phyloP scores from a whole-genome alignment of 768 basidiomycete genomes.

The Phlebiopsis flavidoalba region DNA sequence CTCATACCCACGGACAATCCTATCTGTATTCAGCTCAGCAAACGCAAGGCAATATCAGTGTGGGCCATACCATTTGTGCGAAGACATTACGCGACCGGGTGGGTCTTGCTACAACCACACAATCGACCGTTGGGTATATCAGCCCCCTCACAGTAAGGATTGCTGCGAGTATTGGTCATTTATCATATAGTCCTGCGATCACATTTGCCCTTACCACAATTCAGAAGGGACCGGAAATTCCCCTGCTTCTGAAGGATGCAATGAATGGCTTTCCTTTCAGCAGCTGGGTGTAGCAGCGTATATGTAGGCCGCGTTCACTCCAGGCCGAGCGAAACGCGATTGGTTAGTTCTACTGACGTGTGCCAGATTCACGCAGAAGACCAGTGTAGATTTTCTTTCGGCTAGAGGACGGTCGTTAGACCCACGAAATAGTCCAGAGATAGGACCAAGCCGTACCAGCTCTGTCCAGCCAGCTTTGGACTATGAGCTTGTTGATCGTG shows the following conservation, averaged over 20 bases:
- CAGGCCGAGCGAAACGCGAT: conserved; percentile 63
- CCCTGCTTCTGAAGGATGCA: conserved; percentile 60
- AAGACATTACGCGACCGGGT: conserved; percentile 87
- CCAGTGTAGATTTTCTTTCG: conserved; percentile 76
- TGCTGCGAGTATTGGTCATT: conserved; percentile 34
- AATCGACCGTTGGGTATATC: conserved; percentile 96
- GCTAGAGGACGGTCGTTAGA: conserved; percentile 27
- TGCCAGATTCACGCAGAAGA: conserved; percentile 85
- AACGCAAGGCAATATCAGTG: not conserved
- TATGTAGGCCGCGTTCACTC: conserved; percentile 82
- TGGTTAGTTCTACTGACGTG: conserved; percentile 77
- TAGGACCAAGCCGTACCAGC: conserved; percentile 48
- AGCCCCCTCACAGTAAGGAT: conserved; percentile 90
- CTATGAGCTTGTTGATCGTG: conserved; percentile 70
- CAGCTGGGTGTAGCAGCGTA: conserved; percentile 60
- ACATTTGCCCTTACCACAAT: conserved; percentile 57
- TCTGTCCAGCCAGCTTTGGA: conserved; percentile 81
- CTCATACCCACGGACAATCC: conserved; percentile 93
- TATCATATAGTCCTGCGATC: not conserved
- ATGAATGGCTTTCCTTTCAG: conserved; percentile 64
- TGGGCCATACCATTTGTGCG: conserved; percentile 74
- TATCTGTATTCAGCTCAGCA: conserved; percentile 47
- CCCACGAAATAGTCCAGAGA: not conserved
- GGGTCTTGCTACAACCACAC: conserved; percentile 81
- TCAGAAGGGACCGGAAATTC: conserved; percentile 82